Base-by-base conservation (phyloP, 352 stramenopile species). In the Pythium dissotocum region DNA sequence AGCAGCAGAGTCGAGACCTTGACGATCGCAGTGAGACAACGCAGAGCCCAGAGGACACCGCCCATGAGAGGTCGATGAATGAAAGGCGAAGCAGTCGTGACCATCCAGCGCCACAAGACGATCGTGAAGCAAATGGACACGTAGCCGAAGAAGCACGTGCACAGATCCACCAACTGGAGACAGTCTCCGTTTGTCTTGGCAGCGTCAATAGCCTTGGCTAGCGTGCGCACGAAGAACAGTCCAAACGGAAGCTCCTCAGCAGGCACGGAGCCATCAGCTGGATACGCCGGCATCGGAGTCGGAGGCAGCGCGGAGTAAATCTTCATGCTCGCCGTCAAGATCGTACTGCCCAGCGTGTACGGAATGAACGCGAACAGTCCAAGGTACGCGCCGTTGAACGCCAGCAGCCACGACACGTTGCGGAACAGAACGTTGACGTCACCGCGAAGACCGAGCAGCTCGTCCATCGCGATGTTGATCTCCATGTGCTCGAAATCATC, bases 311-410 rank as follows among this genome's bases (percentile, higher is more conserved):
- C 80, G 10, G 69, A 76, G 55, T 71, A 63, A 63, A 94, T 90
- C 48, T 90, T 84, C 12, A 70, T 72, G n/a, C 83, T 74, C 42
- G 83, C 86, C 53, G 86, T 92, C 12, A 95, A 58, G 32, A 98
- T 82, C 12, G 89, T 97, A 53, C 90, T 97, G 42, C 97, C 97
- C 8, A 99, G 76, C 6, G 89, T 97, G 68, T 96, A 98, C 49
- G 97, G 97, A 28, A 98, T 92, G 71, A 99, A 99, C 6, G 91
- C 91, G 61, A 99, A 99, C 58, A 99, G 78, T 7, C 95, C 96
- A 2, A 99, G 79, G 73, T 99, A 99, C 1, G 97, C 91, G 14
- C 95, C 97, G 71, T 99, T 98, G 78, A 99, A 99, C 12, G 97
- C 94, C 36, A 99, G 64, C 4, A 99, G 77, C 96, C 97, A 99